These are phyloP conservation scores for Meyerozyma elateridarum DNA, from an alignment of 1,139 yeast species.

Conservation along the genomic window DNA sequence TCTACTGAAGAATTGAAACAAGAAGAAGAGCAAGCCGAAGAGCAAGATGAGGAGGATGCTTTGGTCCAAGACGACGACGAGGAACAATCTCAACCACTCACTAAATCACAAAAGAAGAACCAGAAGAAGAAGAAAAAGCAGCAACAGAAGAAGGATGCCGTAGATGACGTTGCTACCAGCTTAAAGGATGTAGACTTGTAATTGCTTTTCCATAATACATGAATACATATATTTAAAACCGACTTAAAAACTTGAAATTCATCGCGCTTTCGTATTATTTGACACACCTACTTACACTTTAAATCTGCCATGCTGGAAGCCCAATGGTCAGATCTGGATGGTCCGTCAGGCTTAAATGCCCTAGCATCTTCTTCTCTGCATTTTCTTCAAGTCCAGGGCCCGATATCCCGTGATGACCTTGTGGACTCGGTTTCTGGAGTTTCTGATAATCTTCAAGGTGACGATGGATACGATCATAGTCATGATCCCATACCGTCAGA, in stretches of 20 bases:
- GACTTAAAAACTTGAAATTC: not conserved
- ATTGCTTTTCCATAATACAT: conserved; percentile 1
- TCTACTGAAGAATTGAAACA: conserved; percentile 3
- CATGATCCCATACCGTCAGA: conserved; percentile 8
- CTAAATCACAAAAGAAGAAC: conserved; percentile 7
- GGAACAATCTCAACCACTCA: conserved; percentile 6
- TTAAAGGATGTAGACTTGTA: conserved; percentile 16
- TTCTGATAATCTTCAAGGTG: conserved; percentile 11
- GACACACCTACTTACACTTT: not conserved
- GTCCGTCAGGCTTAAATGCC: conserved; percentile 3
- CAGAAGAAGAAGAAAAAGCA: conserved; percentile 7
- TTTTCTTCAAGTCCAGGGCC: conserved; percentile 30
- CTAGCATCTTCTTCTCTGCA: conserved; percentile 17
- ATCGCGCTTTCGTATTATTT: conserved; percentile 3
- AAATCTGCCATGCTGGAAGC: conserved; percentile 6
- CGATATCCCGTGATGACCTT: conserved; percentile 32
- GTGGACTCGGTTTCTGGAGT: conserved; percentile 25
- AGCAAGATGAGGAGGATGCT: conserved; percentile 15
- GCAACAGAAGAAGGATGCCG: not conserved
- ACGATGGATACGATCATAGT: conserved; percentile 14
- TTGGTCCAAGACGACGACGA: conserved; percentile 8
- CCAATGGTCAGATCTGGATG: conserved; percentile 8
- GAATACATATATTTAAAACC: not conserved
- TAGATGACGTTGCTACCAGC: conserved; percentile 8
- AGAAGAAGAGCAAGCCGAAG: conserved; percentile 11